Base-by-base conservation (phyloP, 106 monocot species). In the Dendrobium huoshanense region DNA sequence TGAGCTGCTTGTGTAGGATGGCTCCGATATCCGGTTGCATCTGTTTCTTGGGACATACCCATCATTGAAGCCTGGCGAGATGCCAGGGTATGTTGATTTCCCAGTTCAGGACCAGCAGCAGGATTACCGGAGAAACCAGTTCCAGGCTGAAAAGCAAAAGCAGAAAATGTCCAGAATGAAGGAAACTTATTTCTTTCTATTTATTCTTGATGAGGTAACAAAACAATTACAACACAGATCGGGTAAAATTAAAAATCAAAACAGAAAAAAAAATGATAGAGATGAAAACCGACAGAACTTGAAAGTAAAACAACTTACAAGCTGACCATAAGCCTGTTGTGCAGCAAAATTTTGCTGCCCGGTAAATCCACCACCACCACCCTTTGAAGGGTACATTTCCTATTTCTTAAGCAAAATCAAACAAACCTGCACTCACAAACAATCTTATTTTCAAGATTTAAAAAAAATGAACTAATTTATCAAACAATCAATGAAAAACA, bases 361-460 rank as follows among this genome's bases (percentile, higher is more conserved):
- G 1, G 16, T 27, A 75, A 87, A 97, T 20, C 83, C 79, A 70
- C 86, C 89, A 42, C 79, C 81, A 49, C 81, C 81, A 24, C 92
- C 92, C 83, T 92, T 97, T 9, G 90, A 83, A 42, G 94, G 96
- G 45, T 90, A 97, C 96, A 97, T 96, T 19, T 80, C 74, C 10
- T 76, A 48, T 48, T 45, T 44, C 48, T 76, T 25, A 51, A 47
- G 27, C 25, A 49, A 74, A 33, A 17, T 74, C 17, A 40, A 15
- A 33, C 16, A 40, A 72, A 33, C 24, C 74, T 74, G 43, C 74
- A 42, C 19, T 19, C 2, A 42, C 7, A 73, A 19, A 73, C 37
- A 73, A 41, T 73, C 41, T 4, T 19, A 44, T 17, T 8, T 4
- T 42, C 5, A 18, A 20, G 19, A 74, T 19, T 9, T 6, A 1